Base-by-base conservation (phyloP, 352 stramenopile species). In the Phytophthora constricta region DNA sequence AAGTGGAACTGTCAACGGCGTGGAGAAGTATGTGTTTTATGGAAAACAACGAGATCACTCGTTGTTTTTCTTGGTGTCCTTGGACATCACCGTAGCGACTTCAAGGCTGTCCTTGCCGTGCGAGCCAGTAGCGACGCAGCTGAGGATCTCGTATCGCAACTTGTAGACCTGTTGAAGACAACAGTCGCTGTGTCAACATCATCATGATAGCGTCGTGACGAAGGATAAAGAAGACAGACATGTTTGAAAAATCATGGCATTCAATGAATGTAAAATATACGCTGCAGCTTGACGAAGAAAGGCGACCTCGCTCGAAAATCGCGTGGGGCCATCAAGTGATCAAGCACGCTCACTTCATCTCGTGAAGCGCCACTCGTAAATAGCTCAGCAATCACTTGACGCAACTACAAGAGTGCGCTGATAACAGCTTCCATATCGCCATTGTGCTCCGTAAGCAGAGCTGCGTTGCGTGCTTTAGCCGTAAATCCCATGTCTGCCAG, bases 21-120 rank as follows among this genome's bases (percentile, higher is more conserved):
- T 91, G 27, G 79, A 93, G 28, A 93, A 95, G 69, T 92, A 81
- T 54, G 80, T 93, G 19, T 86, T 92, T 37, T 93, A 92, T 54
- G 72, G 70, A n/a, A 89, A 93, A 63, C 80, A 90, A 48, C 72
- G 50, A 4, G 63, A 63, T 10, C 62, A 50, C 9, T 61, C 46
- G 27, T 87, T 77, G 71, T 89, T 78, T 53, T 91, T 90, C 60
- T 77, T 91, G 37, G 54, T 79, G 16, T 76, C 81, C 0, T 46
- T 92, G 16, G 79, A 88, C 63, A 48, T 90, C 47, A 77, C 74
- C 28, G 20, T 77, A 23, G 75, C 68, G 9, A 82, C 72, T 10
- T 61, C 14, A 84, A 55, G 5, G 41, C 82, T 20, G 56, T 65
- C 25, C 65, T 91, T 62, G 79, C 77, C 17, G 50, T 87, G 19